Evolutionary conservation across 2,329 filamentous ascomycete genomes (phyloP), one percentile per base, ranked within the genome.

Genomic region (Ophiostoma sp.): DNA sequence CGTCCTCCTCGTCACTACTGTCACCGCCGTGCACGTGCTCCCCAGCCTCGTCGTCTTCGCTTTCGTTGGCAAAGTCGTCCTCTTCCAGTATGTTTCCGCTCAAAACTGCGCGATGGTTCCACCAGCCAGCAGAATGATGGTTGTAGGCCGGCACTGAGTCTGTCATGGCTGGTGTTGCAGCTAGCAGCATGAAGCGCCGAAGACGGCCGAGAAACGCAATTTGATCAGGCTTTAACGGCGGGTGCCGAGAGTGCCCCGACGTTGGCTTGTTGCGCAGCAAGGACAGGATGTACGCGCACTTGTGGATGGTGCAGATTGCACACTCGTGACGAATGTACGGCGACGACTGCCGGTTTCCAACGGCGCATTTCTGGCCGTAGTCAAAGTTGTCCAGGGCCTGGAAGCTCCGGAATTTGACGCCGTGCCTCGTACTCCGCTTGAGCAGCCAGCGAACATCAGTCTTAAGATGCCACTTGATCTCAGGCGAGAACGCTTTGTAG

Each of bases 281-380:
- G 3, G 70, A 68, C 9, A 68, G 67, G 14, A 73, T 67, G 45
- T 70, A 71, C 2, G 68, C 67, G 44, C 72, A 73, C 65, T 72
- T 72, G 69, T 73, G 72, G 40, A 73, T 72, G 0, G 70, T 71
- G 49, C 72, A 73, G 9, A 72, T 72, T 5, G 71, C 72, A n/a
- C 72, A 73, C 18, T 72, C 70, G 69, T 73, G 72, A 42, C 49
- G 60, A 18, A 65, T 49, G 65, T 8, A 12, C 52, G 7, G 11
- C 27, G 60, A 7, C 41, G 44, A 36, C 65, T 45, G 12, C 38
- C 66, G 45, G 66, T 66, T 49, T 8, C 70, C 70, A 3, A 70
- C 65, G 6, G 52, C 9, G 27, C 52, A 47, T 44, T 67, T 67
- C 3, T 36, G 27, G 40, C 27, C 60, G 60, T 72, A 72, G 66